Evolutionary conservation across 257 asterid species (phyloP).

Genomic region (Forsythia suspensa): DNA sequence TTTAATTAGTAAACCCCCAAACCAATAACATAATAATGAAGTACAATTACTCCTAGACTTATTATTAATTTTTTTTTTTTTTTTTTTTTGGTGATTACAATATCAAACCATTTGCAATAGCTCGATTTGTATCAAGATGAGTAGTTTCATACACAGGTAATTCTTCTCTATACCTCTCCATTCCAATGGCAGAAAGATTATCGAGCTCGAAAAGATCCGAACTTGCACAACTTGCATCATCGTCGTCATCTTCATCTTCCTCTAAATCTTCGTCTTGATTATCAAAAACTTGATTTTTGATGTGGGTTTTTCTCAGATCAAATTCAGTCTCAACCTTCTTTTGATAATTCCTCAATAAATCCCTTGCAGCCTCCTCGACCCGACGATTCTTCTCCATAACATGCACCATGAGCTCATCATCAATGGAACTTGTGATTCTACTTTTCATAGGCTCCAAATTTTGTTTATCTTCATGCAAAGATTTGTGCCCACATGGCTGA

Average conservation of each 20-base stretch:
- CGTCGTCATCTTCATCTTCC: slow-evolving; percentile 51
- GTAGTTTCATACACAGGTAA: slow-evolving; percentile 88
- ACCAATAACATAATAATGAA: slow-evolving; percentile 49
- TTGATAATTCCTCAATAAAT: slow-evolving; percentile 61
- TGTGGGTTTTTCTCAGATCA: slow-evolving; percentile 26
- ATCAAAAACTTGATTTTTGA: slow-evolving; percentile 23
- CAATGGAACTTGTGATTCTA: slow-evolving; percentile 23
- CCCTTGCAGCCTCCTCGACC: slow-evolving; percentile 64
- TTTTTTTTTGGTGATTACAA: slow-evolving; percentile 28
- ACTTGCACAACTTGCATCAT: slow-evolving; percentile 70
- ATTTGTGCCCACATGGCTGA: slow-evolving; percentile 64
- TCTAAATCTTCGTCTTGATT: slow-evolving; percentile 15
- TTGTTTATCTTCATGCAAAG: slow-evolving; percentile 33
- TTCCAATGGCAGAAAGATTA: slow-evolving; percentile 75
- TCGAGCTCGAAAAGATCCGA: slow-evolving; percentile 87
- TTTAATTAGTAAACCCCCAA: slow-evolving; percentile 55
- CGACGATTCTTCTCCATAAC: slow-evolving; percentile 62
- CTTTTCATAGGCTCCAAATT: slow-evolving; percentile 21
- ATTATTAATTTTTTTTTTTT: background rate
- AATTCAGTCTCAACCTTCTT: slow-evolving; percentile 33
- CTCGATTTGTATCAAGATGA: slow-evolving; percentile 46
- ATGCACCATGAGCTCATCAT: slow-evolving; percentile 53
- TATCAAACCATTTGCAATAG: slow-evolving; percentile 56
- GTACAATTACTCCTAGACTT: slow-evolving; percentile 12
- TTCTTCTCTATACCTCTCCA: slow-evolving; percentile 71